Percentiles rank a stretch among this genome's conserved stretches.
Conservation (phyloP, 345 rosid species). For the Adansonia digitata region DNA sequence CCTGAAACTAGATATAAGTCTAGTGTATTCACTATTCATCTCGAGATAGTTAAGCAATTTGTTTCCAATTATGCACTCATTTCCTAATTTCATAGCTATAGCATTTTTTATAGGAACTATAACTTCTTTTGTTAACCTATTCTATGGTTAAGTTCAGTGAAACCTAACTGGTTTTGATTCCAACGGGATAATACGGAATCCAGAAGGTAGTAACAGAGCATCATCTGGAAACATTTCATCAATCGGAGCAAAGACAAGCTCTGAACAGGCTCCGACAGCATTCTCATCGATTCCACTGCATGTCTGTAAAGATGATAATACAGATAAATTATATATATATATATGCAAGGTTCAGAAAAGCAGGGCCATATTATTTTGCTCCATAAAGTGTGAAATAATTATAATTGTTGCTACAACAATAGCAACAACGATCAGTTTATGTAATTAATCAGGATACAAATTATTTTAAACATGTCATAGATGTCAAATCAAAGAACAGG, state of each 20-base stretch:
- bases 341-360: neutral
- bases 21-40: neutral
- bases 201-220: slow-evolving; percentile 95
- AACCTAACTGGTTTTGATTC: slow-evolving; percentile 76
- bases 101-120: neutral
- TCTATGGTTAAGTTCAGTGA: neutral
- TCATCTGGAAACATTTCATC: slow-evolving; percentile 98
- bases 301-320: slow-evolving; percentile 39
- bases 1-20: neutral
- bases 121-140: neutral
- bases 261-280: slow-evolving; percentile 88
- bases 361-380: neutral
- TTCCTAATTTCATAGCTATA: neutral
- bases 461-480: neutral
- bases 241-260: slow-evolving; percentile 92
- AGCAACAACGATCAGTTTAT: neutral
- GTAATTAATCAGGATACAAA: neutral
- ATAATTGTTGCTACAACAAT: neutral
- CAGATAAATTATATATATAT: neutral
- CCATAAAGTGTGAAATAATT: neutral
- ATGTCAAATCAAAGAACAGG: neutral
- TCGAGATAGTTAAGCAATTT: neutral
- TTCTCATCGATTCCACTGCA: slow-evolving; percentile 93
- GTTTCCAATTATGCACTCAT: neutral
- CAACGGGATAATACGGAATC: slow-evolving; percentile 87